These are phyloP conservation scores for Termitomyces heimii DNA, from an alignment of 768 basidiomycete species.

Conservation along the genomic window DNA sequence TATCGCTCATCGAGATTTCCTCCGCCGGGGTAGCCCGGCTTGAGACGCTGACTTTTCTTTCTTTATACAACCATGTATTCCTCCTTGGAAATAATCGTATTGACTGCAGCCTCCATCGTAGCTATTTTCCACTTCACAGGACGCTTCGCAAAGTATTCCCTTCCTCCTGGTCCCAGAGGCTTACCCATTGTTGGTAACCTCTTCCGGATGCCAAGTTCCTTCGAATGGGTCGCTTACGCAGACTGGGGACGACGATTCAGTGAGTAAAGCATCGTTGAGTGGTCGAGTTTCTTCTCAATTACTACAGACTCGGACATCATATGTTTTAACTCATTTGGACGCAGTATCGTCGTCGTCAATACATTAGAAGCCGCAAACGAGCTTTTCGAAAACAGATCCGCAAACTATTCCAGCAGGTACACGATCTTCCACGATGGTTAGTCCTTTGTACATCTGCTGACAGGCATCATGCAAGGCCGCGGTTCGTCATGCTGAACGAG, in stretches of 20 bases:
- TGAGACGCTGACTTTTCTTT: background rate
- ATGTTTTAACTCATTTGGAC: conserved; percentile 16
- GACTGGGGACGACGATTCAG: conserved; percentile 33
- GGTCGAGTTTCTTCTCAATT: background rate
- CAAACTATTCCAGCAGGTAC: conserved; percentile 18
- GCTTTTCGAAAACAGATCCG: conserved; percentile 18
- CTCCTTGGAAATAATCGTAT: background rate
- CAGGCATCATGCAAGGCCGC: conserved; percentile 20
- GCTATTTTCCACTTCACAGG: background rate
- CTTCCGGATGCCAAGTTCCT: conserved; percentile 28
- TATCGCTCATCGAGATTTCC: no score
- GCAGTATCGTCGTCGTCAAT: conserved; percentile 17
- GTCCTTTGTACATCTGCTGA: background rate
- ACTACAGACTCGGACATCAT: conserved; percentile 18
- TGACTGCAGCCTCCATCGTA: background rate
- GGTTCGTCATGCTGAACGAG: conserved; percentile 17
- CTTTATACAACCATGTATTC: background rate
- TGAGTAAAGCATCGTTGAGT: conserved; percentile 3
- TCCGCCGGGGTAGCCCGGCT: background rate
- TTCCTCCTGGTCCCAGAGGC: conserved; percentile 38
- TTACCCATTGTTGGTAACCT: conserved; percentile 37
- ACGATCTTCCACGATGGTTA: background rate
- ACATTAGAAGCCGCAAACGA: conserved; percentile 16
- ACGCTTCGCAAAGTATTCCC: conserved; percentile 3
- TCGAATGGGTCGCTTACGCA: conserved; percentile 31